phyloP scores from a whole-genome alignment of 371 early-diverging fungal species.

The Mortierella sp. region DNA sequence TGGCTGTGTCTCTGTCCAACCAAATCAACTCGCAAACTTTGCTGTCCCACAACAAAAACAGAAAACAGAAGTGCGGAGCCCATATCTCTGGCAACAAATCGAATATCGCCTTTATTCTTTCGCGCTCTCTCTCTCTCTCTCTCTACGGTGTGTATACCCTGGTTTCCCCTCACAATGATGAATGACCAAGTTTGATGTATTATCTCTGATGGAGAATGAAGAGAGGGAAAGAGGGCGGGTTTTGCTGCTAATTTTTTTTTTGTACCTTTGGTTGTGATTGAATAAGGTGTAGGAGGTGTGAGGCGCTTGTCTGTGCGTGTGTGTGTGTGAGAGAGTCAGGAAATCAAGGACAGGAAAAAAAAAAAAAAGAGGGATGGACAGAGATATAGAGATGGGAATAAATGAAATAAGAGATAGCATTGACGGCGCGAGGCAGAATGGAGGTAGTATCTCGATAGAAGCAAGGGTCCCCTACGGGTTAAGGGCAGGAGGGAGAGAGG shows the following conservation, averaged over 20 bases:
- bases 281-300: neutral
- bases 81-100: too few relatives aligned
- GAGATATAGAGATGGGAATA: conserved; percentile 4
- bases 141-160: too few relatives aligned
- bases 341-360: neutral
- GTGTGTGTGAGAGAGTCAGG: neutral
- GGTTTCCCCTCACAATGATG: too few relatives aligned
- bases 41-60: neutral
- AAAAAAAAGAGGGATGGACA: neutral
- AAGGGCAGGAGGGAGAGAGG: neutral
- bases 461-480: neutral
- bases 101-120: too few relatives aligned
- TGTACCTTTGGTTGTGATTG: neutral
- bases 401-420: neutral
- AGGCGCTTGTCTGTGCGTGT: neutral
- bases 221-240: neutral
- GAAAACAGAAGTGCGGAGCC: too few relatives aligned
- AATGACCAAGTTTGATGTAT: too few relatives aligned
- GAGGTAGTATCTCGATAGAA: conserved; percentile 1
- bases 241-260: neutral
- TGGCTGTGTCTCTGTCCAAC: neutral
- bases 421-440: conserved; percentile 2
- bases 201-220: neutral
- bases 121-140: too few relatives aligned
- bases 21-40: neutral